Base-by-base conservation (phyloP, 371 early-diverging fungal genomes). In the Mucor sp. region DNA sequence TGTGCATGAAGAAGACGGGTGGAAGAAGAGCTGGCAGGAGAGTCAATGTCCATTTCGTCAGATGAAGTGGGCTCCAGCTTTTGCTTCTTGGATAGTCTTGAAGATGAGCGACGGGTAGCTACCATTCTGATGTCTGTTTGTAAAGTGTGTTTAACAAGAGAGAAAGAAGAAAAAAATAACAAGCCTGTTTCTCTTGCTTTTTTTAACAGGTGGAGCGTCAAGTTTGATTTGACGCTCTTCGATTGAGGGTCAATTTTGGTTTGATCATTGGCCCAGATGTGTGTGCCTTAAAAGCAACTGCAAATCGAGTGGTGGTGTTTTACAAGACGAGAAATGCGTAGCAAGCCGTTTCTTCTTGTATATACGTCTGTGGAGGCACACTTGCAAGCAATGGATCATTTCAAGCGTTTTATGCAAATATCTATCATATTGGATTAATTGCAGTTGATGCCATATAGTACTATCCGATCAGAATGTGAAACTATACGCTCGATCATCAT, bases 91-190 rank as follows among this genome's bases (percentile, higher is more conserved):
- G 58, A 7, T 32, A 62, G 28, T 21, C 59, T 58, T 12, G 28
- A 44, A 23, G 39, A 27, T 35, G 58, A 50, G 41, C 61, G 56
- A 37, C 71, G 61, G 33, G 71, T 53, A 12, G 59, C 39, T 39
- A 66, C 66, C 66, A 66, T 70, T 14, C 28, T 65, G 43, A 32
- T 17, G 15, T 25, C 12, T 28, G 44, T 30, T 21, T 28, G 23
- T 19, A 57, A 32, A 48, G 12, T 44, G 41, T 50, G 28, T 32
- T 33, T 33, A 57, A 65, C 19, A 66, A 66, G 60, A 50, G 41
- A 56, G 14, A 27, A 25, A 61, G 60, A 65, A 50, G 21, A 62
- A 23, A n/a, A 43, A 3, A 44, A 5, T 12, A 60, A 15, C 41
- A 8, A 35, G 12, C 12, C 37, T 11, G 27, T 8, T 28, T 39